A percentile compares a stretch with the other conserved stretches of the same genome.
These are phyloP conservation scores for Fusarium sambucinum DNA, from an alignment of 2,329 filamentous ascomycete genomes.

Conservation along the genomic window DNA sequence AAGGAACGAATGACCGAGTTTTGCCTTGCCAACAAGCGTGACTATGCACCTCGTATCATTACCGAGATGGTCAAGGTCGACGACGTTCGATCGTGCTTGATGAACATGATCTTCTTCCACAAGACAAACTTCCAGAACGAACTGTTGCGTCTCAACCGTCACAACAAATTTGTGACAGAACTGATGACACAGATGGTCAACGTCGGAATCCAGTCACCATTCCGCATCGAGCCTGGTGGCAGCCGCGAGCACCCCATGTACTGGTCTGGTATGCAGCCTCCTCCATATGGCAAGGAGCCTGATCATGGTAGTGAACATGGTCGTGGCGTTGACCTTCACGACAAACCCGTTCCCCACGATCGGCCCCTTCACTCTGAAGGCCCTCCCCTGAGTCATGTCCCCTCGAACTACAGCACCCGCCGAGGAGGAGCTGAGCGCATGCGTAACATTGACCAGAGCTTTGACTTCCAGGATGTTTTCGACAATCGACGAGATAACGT, in stretches of 20 bases:
- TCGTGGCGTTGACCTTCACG: slow-evolving; percentile 19
- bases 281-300: slow-evolving; percentile 52
- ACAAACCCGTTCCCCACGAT: slow-evolving; percentile 17
- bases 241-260: slow-evolving; percentile 76
- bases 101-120: slow-evolving; percentile 98
- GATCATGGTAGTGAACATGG: slow-evolving; percentile 8
- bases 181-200: slow-evolving; percentile 88
- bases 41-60: slow-evolving; percentile 87
- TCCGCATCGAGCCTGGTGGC: slow-evolving; percentile 71
- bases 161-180: slow-evolving; percentile 94
- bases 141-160: slow-evolving; percentile 84
- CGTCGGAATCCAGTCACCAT: slow-evolving; percentile 85
- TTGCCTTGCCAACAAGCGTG: slow-evolving; percentile 85
- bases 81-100: slow-evolving; percentile 84
- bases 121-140: slow-evolving; percentile 98
- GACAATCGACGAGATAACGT: slow-evolving; percentile 56
- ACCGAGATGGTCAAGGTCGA: slow-evolving; percentile 85
- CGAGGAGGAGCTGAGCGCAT: slow-evolving; percentile 34
- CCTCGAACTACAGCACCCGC: slow-evolving; percentile 29
- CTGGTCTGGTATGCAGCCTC: slow-evolving; percentile 55
- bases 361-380: slow-evolving; percentile 27
- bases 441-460: slow-evolving; percentile 52
- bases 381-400: slow-evolving; percentile 22
- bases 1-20: slow-evolving; percentile 86
- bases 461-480: slow-evolving; percentile 62